These are phyloP conservation scores for Knoxdaviesia proteae DNA, from an alignment of 2,329 filamentous ascomycete genomes.

Conservation along the genomic window DNA sequence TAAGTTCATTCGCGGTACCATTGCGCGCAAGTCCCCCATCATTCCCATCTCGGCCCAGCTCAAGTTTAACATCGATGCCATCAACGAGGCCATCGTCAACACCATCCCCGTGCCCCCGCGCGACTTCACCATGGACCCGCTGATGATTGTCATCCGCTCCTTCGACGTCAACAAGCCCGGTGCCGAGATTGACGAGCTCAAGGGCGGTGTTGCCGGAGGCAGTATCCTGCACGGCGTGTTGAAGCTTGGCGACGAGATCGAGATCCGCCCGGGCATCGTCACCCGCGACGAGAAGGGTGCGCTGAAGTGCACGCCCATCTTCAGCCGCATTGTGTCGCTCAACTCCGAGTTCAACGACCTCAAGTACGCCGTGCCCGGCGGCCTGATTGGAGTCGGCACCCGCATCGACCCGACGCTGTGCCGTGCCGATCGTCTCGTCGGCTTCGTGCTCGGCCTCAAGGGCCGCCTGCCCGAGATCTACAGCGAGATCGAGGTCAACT, in stretches of 20 bases:
- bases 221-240: constrained; percentile 91
- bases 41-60: constrained; percentile 95
- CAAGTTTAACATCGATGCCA: constrained; percentile 98
- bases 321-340: constrained; percentile 80
- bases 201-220: constrained; percentile 95
- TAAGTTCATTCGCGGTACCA: constrained; percentile 95
- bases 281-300: constrained; percentile 84
- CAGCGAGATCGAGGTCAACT: constrained; percentile 97
- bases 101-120: constrained; percentile 81
- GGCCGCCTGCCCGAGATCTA: constrained; percentile 91
- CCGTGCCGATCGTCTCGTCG: constrained; percentile 95
- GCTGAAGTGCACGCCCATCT: constrained; percentile 93
- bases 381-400: constrained; percentile 94
- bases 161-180: constrained; percentile 99
- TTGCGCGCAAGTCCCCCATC: constrained; percentile 83
- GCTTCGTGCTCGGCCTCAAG: constrained; percentile 89
- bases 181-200: constrained; percentile 93
- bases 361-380: constrained; percentile 94
- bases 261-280: constrained; percentile 96
- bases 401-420: constrained; percentile 94
- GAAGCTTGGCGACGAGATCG: constrained; percentile 93
- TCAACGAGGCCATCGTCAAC: constrained; percentile 89
- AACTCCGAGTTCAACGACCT: constrained; percentile 97
- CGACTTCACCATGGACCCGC: constrained; percentile 79
- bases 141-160: constrained; percentile 98